phyloP scores from a whole-genome alignment of 768 basidiomycete genomes.

The Goffeauzyma gilvescens region DNA sequence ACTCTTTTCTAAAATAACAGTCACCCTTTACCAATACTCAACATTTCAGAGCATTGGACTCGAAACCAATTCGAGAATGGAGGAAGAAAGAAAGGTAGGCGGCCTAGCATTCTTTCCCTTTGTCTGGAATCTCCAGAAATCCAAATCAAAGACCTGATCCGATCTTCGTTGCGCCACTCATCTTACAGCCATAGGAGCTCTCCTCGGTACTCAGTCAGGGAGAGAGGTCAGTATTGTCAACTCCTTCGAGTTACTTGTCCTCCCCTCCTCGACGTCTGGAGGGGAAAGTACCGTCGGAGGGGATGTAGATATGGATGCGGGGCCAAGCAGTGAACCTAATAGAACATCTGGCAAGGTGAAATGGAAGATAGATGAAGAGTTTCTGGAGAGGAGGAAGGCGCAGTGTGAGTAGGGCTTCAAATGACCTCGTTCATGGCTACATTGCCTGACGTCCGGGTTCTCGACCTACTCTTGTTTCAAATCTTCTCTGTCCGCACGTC shows the following conservation, averaged over 20 bases:
- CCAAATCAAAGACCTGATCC: not conserved
- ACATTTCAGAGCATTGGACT: constrained; percentile 87
- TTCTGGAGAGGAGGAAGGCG: constrained; percentile 61
- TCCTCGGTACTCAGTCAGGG: constrained; percentile 83
- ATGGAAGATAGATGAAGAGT: constrained; percentile 51
- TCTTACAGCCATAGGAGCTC: constrained; percentile 61
- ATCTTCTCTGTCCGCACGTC: not conserved
- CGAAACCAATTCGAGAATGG: constrained; percentile 36
- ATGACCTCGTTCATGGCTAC: not conserved
- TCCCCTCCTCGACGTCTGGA: no score
- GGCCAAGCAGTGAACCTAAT: not conserved
- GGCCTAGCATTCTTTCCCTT: no score
- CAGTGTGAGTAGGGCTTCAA: constrained; percentile 46
- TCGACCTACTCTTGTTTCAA: not conserved
- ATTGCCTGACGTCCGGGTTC: not conserved
- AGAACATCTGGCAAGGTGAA: not conserved
- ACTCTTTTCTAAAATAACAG: no score
- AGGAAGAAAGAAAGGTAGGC: not conserved
- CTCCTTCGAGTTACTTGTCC: constrained; percentile 57
- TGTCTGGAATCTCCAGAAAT: not conserved
- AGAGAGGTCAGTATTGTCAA: constrained; percentile 94
- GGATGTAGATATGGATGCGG: constrained; percentile 33
- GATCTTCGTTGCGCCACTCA: no score
- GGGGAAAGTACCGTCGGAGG: constrained; percentile 34
- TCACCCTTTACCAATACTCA: constrained; percentile 88